Evolutionary conservation across 2,329 filamentous ascomycete genomes (phyloP), one percentile per base, ranked within the genome.

Genomic region (Aspergillus sclerotialis): DNA sequence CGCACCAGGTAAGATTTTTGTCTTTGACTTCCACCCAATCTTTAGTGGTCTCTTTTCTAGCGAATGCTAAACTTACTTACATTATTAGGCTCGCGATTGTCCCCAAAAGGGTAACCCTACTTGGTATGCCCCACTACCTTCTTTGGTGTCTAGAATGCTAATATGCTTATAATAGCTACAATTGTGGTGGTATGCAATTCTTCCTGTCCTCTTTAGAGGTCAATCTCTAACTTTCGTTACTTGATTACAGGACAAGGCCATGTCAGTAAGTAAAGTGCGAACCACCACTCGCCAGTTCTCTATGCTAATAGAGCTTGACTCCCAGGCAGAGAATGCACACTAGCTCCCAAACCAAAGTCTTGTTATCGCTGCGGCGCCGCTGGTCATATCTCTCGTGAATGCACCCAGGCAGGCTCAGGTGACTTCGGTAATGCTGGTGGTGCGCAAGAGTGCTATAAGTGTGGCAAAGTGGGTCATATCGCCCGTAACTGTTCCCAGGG

Each of bases 381-480:
- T 49, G 90, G 88, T 44, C 90, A 96, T 75, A 84, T 95, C 63
- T 92, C 85, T 53, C 88, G 90, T 53, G 89, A 95, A 58, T 66
- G 60, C 56, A 52, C 78, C 68, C 61, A 67, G 42, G 54, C 58
- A 35, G 57, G 50, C 38, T 60, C 58, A 29, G 68, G 65, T 41
- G 66, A 65, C 50, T 67, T 65, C 47, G 56, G 62, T 46, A 63
- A 61, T 49, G 62, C 67, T 45, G 57, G 60, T 39, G 66, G 70
- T 67, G 55, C 72, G 52, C 67, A 82, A 50, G 83, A 94, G 69
- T 94, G 88, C 80, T 95, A 95, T 80, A 95, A 95, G 82, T 98
- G 92, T 69, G 89, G 89, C 45, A 85, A 94, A 73, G 76, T 88
- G 49, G 92, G 92, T 41, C 92, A 96, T 76, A 95, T 96, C 64